These are phyloP conservation scores for Ogataea trehalophila DNA, from an alignment of 805 yeast genomes.

Conservation along the genomic window DNA sequence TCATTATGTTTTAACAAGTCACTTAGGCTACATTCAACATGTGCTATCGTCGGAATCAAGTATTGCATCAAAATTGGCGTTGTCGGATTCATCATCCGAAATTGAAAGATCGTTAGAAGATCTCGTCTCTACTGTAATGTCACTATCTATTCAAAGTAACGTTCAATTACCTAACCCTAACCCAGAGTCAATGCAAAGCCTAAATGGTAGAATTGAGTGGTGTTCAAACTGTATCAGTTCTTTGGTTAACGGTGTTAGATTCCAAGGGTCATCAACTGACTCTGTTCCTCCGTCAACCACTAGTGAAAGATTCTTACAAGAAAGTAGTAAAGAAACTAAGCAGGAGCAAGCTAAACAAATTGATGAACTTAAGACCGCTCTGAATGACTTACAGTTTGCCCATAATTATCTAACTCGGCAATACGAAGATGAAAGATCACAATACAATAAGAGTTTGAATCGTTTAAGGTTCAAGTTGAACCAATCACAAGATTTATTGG, in stretches of 20 bases:
- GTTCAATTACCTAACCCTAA: constrained; percentile 35
- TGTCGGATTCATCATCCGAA: constrained; percentile 1
- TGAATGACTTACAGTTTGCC: constrained; percentile 65
- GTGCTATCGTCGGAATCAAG: constrained; percentile 3
- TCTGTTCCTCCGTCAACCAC: constrained; percentile 1
- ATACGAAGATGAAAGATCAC: constrained; percentile 59
- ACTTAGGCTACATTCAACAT: constrained; percentile 42
- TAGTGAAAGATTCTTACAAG: not conserved
- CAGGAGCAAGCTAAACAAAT: constrained; percentile 2
- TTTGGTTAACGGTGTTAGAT: constrained; percentile 13
- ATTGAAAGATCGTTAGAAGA: constrained; percentile 35
- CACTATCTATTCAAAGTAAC: constrained; percentile 40
- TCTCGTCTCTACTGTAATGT: constrained; percentile 42
- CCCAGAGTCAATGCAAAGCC: constrained; percentile 15
- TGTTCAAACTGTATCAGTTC: constrained; percentile 24
- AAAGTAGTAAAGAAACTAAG: not conserved
- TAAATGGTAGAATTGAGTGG: constrained; percentile 27
- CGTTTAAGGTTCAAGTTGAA: constrained; percentile 47
- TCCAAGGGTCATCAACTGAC: not conserved
- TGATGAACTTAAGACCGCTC: constrained; percentile 40
- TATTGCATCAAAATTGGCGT: not conserved
- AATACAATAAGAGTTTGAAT: constrained; percentile 48
- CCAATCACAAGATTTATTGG: constrained; percentile 47
- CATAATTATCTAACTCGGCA: constrained; percentile 65
- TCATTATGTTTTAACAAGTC: constrained; percentile 41